Evolutionary conservation across 1,284 basidiomycete species (phyloP).

Genomic region (Erythrobasidium hasegawianum): DNA sequence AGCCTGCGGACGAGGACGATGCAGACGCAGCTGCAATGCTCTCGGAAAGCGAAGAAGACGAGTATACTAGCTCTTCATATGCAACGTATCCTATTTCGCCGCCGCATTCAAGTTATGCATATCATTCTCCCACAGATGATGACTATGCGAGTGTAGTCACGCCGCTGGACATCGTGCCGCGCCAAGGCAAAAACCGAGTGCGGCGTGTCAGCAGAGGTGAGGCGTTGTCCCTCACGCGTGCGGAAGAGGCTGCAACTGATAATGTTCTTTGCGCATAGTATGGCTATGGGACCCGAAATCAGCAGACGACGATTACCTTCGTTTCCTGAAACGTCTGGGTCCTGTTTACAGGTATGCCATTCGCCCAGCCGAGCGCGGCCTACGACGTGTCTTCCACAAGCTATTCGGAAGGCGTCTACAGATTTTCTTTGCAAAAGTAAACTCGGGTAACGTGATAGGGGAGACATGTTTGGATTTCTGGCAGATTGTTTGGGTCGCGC

Average conservation of each 20-base stretch:
- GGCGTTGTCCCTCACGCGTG: too few relatives aligned
- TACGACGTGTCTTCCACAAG: constrained; percentile 27
- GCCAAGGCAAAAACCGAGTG: constrained; percentile 25
- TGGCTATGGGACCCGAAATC: constrained; percentile 34
- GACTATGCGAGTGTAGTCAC: constrained; percentile 15
- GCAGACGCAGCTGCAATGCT: constrained; percentile 3
- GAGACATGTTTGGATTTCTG: constrained; percentile 13
- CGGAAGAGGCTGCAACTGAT: too few relatives aligned
- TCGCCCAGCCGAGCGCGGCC: constrained; percentile 14
- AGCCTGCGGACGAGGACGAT: constrained; percentile 21
- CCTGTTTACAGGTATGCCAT: constrained; percentile 22
- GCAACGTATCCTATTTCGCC: constrained; percentile 23
- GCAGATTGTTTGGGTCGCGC: constrained; percentile 25
- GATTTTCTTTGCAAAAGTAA: constrained; percentile 9
- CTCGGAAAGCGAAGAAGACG: constrained; percentile 23
- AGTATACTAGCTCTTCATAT: constrained; percentile 7
- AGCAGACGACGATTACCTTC: constrained; percentile 25
- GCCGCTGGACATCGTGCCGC: constrained; percentile 29
- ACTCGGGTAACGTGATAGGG: constrained; percentile 24
- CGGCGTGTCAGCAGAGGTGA: constrained; percentile 30
- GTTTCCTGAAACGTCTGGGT: constrained; percentile 20
- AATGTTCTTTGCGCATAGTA: too few relatives aligned
- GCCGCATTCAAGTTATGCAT: constrained; percentile 25
- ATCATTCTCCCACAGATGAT: constrained; percentile 32
- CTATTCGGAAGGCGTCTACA: constrained; percentile 12